Percentiles rank a stretch among this genome's conserved stretches.
These are phyloP conservation scores for Cystobasidium ongulense DNA, from an alignment of 768 basidiomycete genomes.

Conservation along the genomic window DNA sequence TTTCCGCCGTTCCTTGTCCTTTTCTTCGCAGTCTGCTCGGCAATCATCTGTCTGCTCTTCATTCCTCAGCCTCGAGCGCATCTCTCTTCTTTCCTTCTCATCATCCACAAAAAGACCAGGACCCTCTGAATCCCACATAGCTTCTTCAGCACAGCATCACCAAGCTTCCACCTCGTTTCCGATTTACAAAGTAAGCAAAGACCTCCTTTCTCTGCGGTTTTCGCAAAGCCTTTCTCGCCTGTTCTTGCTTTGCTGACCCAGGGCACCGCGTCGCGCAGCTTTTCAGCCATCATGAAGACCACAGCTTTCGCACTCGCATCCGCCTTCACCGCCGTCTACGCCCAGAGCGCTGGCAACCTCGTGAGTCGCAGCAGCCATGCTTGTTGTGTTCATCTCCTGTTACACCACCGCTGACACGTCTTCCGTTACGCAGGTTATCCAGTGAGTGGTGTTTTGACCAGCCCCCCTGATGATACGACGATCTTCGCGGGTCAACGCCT, in stretches of 20 bases:
- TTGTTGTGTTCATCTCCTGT: background rate
- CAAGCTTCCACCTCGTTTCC: background rate
- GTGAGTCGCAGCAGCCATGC: background rate
- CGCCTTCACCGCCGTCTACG: slow-evolving; percentile 17
- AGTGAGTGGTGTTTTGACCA: slow-evolving; percentile 16
- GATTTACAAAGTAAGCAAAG: background rate
- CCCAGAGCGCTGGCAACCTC: slow-evolving; percentile 15
- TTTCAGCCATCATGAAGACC: slow-evolving; percentile 13
- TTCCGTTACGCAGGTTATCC: slow-evolving; percentile 1
- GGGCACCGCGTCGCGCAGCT: background rate
- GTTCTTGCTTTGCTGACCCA: background rate
- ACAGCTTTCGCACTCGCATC: slow-evolving; percentile 8
- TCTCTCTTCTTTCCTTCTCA: background rate
- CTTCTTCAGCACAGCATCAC: background rate
- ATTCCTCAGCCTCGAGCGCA: background rate
- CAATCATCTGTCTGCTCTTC: background rate
- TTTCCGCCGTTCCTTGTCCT: background rate
- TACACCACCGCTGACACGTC: slow-evolving; percentile 1
- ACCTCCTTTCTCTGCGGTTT: background rate
- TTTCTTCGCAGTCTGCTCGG: background rate
- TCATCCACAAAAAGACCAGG: background rate
- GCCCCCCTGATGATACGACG: background rate
- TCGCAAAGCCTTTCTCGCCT: no score
- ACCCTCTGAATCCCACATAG: background rate
- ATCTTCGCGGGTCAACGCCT: background rate